Base-by-base conservation (phyloP, 2,329 filamentous ascomycete species). In the Monosporascus sp. region DNA sequence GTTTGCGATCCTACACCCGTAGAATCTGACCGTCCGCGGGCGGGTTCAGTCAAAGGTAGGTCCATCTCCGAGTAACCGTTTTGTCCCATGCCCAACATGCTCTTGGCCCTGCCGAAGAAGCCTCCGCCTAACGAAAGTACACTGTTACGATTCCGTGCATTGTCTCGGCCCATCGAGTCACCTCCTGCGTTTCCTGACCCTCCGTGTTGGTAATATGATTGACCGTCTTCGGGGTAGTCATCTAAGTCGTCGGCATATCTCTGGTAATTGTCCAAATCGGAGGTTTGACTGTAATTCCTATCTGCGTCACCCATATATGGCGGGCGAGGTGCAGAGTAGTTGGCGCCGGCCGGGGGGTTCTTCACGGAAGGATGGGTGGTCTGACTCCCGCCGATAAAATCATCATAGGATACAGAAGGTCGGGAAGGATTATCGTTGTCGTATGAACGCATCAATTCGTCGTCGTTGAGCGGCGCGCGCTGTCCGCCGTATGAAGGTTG, bases 51-150 rank as follows among this genome's bases (percentile, higher is more conserved):
- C 71, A 99, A 78, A 16, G 94, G 94, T 52, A 99, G 78, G 68
- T 99, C 93, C 94, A 99, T 99, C 73, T 97, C 94, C 37, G 93
- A 97, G 72, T 99, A 97, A 58, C 87, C 82, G 62, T 66, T 56
- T 50, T 88, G 81, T 22, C 84, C 87, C 85, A 96, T 91, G 51
- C 94, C 93, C 56, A 99, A 75, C 79, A 88, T 91, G 68, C 88
- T 92, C 77, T 96, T 97, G 43, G 93, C 88, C 65, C 82, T 86
- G 45, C 92, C 94, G 65, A 97, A 77, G 56, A 97, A 75, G 19
- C 93, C 92, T 56, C 93, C 92, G 56, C 93, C 92, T 65, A 97
- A 74, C 61, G 86, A 84, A 65, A 97, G 74, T 50, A 97, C 88
- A 71, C 92, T 97, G 69, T 96, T 97, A 62, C 94, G 82, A 68